phyloP scores from a whole-genome alignment of 495 filamentous ascomycete species.

The Podospora comata region DNA sequence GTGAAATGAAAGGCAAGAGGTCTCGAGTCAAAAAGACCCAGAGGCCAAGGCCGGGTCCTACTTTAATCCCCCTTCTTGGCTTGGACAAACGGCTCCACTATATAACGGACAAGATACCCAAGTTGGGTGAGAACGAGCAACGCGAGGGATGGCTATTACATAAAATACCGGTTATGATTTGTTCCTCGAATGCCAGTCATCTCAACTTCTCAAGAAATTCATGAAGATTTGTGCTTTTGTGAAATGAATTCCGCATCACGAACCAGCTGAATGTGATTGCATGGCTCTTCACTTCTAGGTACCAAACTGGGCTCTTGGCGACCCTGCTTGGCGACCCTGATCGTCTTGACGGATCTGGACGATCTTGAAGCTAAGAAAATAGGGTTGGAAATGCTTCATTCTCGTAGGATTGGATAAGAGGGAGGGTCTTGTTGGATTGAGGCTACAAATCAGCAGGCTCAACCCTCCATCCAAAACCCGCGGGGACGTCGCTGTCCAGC shows the following conservation, averaged over 20 bases:
- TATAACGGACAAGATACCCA: neutral
- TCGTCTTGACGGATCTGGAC: neutral
- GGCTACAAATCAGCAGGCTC: constrained; percentile 36
- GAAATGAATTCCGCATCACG: too few relatives aligned
- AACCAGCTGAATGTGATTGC: neutral
- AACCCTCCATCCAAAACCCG: constrained; percentile 45
- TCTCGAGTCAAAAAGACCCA: neutral
- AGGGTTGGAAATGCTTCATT: neutral
- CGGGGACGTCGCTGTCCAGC: constrained; percentile 27
- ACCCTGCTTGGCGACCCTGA: neutral
- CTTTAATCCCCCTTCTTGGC: constrained; percentile 3
- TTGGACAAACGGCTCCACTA: neutral
- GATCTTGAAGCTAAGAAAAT: neutral
- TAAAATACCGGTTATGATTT: neutral
- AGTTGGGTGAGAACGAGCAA: neutral
- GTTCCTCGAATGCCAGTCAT: neutral
- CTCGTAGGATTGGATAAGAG: neutral
- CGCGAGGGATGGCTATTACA: neutral
- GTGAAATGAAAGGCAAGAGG: neutral
- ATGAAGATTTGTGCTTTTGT: neutral
- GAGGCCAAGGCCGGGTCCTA: neutral
- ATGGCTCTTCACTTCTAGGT: neutral
- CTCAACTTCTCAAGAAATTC: neutral
- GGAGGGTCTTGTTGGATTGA: neutral
- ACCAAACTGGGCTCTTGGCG: neutral